Evolutionary conservation across 2,329 filamentous ascomycete genomes (phyloP), one percentile per base, ranked within the genome.

Genomic region (Tolypocladium endophyticum): DNA sequence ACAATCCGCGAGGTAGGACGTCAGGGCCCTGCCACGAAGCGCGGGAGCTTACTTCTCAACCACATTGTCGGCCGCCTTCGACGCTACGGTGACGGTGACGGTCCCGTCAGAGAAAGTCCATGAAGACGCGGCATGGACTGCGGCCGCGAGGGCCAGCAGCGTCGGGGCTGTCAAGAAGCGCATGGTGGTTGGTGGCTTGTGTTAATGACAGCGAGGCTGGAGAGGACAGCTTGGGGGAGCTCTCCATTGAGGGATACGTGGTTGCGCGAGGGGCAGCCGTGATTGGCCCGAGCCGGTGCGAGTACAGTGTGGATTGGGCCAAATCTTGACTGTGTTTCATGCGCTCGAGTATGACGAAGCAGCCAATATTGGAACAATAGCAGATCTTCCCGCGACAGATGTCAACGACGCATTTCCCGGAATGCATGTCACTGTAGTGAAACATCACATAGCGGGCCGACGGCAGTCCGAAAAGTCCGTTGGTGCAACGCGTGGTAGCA

Each of bases 51-150:
- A 89, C 86, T 86, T 88, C 76, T 89, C 82, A 73, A 88, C 87
- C 65, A 79, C 74, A 58, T 77, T 77, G 63, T 79, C 81, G 62
- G 79, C 77, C 79, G 87, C 87, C 74, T 90, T 92, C 67, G 79
- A 76, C 64, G 79, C 77, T 60, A 92, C 79, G 11, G 84, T 80
- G 64, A 92, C 78, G 62, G 81, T 36, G 35, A n/a, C n/a, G n/a
- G n/a, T 85, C 64, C 81, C 89, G 74, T 92, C 88, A 64, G 88
- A 82, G 67, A 92, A 92, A 59, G 81, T 80, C 89, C 89, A 93
- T 28, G 83, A 82, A 36, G 81, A 78, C 59, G 80, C 79, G 39
- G 82, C 82, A 64, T 77, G 76, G 58, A 75, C 80, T 63, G 76
- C 77, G 60, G 79, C 77, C 56, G 78, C 77, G 60, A 81, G 76